Conservation (phyloP, 1,284 basidiomycete genomes). For the Neotropicomus parvogracilis region DNA sequence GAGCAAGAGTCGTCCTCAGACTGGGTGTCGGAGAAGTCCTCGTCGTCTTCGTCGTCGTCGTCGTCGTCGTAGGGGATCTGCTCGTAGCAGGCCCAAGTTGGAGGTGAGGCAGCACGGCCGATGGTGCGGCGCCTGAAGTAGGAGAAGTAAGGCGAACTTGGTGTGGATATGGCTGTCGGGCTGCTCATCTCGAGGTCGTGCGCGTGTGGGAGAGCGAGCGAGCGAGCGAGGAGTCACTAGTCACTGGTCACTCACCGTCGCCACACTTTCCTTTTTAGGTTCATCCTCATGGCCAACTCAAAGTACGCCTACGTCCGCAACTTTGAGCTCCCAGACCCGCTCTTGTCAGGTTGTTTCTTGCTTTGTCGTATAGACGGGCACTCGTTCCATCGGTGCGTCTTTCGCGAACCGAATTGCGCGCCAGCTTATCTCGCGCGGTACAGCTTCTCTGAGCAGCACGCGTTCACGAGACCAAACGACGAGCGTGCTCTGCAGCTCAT, state of each 20-base stretch:
- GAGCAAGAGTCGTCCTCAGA: conserved; percentile 58
- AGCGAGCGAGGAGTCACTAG: background rate
- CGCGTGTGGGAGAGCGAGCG: background rate
- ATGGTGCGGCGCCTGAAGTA: conserved; percentile 66
- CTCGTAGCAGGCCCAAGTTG: conserved; percentile 83
- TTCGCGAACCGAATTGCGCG: background rate
- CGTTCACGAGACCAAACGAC: conserved; percentile 92
- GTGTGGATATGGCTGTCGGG: conserved; percentile 39
- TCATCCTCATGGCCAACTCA: conserved; percentile 77
- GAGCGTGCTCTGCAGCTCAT: conserved; percentile 82
- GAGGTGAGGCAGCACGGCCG: conserved; percentile 73
- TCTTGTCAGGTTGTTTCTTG: conserved; percentile 84
- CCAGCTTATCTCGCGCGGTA: conserved; percentile 6
- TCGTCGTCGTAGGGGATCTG: conserved; percentile 66
- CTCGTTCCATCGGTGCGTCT: conserved; percentile 83
- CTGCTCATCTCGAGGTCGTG: conserved; percentile 18
- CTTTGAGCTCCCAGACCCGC: conserved; percentile 86
- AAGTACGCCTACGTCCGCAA: conserved; percentile 88
- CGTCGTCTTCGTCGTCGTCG: conserved; percentile 40
- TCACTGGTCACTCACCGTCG: background rate
- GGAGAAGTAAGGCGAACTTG: conserved; percentile 47
- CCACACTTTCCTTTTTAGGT: conserved; percentile 24
- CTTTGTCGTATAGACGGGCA: conserved; percentile 91
- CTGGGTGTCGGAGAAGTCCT: conserved; percentile 45
- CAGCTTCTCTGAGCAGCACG: conserved; percentile 84